Evolutionary conservation across 139 green algal species (phyloP).

Genomic region (Trebouxia sp.): DNA sequence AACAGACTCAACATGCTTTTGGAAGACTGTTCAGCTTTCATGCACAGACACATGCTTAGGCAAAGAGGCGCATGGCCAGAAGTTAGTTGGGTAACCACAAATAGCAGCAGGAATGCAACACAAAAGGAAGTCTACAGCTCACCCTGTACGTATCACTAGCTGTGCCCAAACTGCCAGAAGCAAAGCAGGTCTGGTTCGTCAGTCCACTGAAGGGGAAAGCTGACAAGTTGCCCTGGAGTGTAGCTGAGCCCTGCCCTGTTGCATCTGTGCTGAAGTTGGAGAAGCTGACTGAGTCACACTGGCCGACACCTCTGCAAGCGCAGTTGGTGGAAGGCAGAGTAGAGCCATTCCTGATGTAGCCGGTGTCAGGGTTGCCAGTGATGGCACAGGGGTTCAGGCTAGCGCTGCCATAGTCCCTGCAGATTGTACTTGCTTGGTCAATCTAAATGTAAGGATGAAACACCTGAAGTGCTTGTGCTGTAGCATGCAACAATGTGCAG

Average conservation of each 20-base stretch:
- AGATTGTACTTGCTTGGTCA: background rate
- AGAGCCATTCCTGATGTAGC: conserved; percentile 5
- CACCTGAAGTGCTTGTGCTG: background rate
- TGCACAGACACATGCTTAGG: too few species aligned
- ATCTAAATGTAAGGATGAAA: background rate
- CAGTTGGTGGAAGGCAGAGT: conserved; percentile 26
- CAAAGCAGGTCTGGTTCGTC: conserved; percentile 8
- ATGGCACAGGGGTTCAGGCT: conserved; percentile 1
- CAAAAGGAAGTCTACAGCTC: too few species aligned
- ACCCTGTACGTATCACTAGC: conserved; percentile 14
- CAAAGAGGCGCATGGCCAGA: too few species aligned
- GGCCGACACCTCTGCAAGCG: conserved; percentile 13
- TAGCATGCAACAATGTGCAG: background rate
- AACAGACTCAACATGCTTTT: too few species aligned
- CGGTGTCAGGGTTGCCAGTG: conserved; percentile 17
- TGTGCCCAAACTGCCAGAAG: background rate
- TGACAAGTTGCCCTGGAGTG: conserved; percentile 34
- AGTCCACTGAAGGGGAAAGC: conserved; percentile 23
- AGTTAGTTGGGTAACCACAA: too few species aligned
- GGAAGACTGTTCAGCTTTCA: too few species aligned
- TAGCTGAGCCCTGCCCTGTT: background rate
- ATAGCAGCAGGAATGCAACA: too few species aligned
- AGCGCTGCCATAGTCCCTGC: conserved; percentile 1
- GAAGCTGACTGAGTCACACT: conserved; percentile 30
- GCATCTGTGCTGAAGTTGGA: background rate